phyloP scores from a whole-genome alignment of 768 basidiomycete species.

The Paxillus involutus region DNA sequence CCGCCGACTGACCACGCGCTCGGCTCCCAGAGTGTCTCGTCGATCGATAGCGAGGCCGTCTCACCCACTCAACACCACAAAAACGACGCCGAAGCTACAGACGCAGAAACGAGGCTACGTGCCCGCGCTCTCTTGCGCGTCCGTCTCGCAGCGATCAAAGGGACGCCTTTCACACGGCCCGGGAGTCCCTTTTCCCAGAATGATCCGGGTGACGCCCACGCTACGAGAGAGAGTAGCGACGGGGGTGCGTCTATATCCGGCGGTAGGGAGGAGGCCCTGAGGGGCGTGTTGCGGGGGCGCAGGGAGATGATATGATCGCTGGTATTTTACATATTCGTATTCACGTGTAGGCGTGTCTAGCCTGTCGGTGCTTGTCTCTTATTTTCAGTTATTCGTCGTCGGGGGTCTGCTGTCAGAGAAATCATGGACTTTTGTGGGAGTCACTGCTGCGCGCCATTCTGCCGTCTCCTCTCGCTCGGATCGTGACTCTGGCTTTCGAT shows the following conservation, averaged over 20 bases:
- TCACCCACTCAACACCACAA: background rate
- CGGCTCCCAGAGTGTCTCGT: constrained; percentile 12
- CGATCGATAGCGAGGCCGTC: background rate
- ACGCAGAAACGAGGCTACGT: constrained; percentile 46
- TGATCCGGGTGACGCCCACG: too few species aligned
- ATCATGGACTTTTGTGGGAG: too few species aligned
- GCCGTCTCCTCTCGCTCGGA: background rate
- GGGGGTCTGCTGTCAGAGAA: too few species aligned
- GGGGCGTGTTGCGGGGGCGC: constrained; percentile 8
- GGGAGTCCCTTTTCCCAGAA: background rate
- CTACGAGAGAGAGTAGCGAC: background rate
- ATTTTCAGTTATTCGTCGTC: too few species aligned
- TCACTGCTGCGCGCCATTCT: background rate
- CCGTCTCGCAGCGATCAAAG: constrained; percentile 47
- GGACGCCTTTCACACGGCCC: background rate
- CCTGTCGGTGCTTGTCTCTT: background rate
- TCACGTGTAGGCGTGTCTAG: background rate
- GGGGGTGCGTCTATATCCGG: constrained; percentile 1
- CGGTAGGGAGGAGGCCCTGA: constrained; percentile 3
- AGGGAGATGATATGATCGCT: background rate
- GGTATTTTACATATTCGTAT: background rate
- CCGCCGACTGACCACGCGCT: too few species aligned
- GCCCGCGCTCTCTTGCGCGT: constrained; percentile 47
- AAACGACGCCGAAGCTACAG: background rate
- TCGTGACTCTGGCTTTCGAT: background rate